Percentiles rank a stretch among this genome's conserved stretches.
phyloP scores from a whole-genome alignment of 768 basidiomycete genomes.

The Amanita polypyramis region DNA sequence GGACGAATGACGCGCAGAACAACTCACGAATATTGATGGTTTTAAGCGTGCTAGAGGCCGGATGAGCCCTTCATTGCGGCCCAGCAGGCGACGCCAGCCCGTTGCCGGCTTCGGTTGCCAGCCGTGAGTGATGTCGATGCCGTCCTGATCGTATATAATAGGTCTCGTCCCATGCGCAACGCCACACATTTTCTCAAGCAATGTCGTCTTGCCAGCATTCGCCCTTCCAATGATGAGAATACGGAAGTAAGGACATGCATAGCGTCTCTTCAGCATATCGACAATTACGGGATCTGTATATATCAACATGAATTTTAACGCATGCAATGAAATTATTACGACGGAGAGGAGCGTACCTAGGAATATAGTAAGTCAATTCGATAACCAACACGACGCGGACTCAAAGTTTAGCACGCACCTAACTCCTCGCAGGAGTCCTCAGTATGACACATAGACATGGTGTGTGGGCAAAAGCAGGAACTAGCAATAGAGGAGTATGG shows the following conservation, averaged over 20 bases:
- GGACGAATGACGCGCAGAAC: background rate
- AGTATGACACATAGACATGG: too few relatives aligned
- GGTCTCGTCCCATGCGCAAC: slow-evolving; percentile 19
- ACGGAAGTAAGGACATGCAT: slow-evolving; percentile 21
- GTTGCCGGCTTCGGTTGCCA: background rate
- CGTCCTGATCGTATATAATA: slow-evolving; percentile 13
- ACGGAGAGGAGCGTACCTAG: too few relatives aligned
- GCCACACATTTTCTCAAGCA: slow-evolving; percentile 25
- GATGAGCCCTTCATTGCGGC: too few relatives aligned
- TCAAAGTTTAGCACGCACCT: too few relatives aligned
- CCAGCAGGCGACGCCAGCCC: background rate
- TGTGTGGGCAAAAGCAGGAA: too few relatives aligned
- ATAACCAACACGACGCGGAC: too few relatives aligned
- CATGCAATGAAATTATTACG: slow-evolving; percentile 8
- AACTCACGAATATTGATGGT: slow-evolving; percentile 11
- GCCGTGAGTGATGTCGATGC: background rate
- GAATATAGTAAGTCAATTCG: too few relatives aligned
- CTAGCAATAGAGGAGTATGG: too few relatives aligned
- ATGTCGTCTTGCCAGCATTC: slow-evolving; percentile 31
- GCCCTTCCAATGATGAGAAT: slow-evolving; percentile 30
- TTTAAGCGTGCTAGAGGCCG: background rate
- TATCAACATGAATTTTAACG: background rate
- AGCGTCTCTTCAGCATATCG: slow-evolving; percentile 12
- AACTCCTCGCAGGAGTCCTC: too few relatives aligned
- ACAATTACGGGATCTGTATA: background rate